Evolutionary conservation across 495 filamentous ascomycete species (phyloP).

Genomic region (Apiosordaria backusii): DNA sequence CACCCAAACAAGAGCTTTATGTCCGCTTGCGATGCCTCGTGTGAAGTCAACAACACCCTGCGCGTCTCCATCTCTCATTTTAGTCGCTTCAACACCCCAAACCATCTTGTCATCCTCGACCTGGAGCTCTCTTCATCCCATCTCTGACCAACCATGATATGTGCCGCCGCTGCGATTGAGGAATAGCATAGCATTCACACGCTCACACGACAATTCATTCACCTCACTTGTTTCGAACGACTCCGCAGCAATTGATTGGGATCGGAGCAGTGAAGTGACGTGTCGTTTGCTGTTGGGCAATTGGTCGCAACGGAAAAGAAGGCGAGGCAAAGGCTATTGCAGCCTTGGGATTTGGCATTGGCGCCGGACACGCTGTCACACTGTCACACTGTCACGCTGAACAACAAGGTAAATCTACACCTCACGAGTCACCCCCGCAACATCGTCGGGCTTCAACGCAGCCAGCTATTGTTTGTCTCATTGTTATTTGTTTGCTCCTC

Average conservation of each 20-base stretch:
- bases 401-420: constrained; percentile 34
- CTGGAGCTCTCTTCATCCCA: background rate
- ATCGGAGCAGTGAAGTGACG: constrained; percentile 13
- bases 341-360: background rate
- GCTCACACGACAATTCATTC: background rate
- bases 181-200: too few species aligned
- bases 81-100: constrained; percentile 14
- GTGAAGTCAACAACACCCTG: constrained; percentile 6
- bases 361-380: constrained; percentile 14
- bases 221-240: background rate
- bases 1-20: constrained; percentile 30
- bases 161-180: background rate
- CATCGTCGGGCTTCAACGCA: background rate
- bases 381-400: constrained; percentile 8
- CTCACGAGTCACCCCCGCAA: background rate
- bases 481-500: background rate
- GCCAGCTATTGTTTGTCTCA: background rate
- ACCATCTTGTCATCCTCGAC: too few species aligned
- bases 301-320: background rate
- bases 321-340: background rate
- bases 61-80: constrained; percentile 15
- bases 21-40: constrained; percentile 26
- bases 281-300: constrained; percentile 1
- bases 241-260: background rate
- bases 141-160: background rate